Conservation (phyloP, 2,329 filamentous ascomycete species). For the Tolypocladium ophioglossoides region DNA sequence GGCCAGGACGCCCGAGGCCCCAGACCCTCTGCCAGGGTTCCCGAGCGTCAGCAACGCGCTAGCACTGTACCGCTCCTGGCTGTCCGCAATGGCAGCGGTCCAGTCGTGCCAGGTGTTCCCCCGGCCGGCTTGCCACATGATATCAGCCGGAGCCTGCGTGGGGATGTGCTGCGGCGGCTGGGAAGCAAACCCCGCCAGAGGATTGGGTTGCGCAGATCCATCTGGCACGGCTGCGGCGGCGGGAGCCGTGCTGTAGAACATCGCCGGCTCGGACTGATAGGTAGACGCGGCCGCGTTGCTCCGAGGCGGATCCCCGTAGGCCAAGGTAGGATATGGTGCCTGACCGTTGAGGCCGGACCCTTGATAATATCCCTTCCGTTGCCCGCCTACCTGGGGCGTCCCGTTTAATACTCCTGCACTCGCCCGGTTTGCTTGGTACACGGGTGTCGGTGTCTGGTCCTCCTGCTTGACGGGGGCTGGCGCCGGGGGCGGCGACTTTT, state of each 20-base stretch:
- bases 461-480: conserved; percentile 27
- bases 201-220: conserved; percentile 19
- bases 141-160: conserved; percentile 13
- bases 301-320: conserved; percentile 18
- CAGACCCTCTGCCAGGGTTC: conserved; percentile 7
- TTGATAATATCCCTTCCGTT: conserved; percentile 18
- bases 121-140: conserved; percentile 20
- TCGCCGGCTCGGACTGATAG: conserved; percentile 15
- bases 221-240: background rate
- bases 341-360: conserved; percentile 14
- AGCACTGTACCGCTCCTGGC: conserved; percentile 38
- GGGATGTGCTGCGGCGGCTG: conserved; percentile 25
- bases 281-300: conserved; percentile 9
- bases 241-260: conserved; percentile 17
- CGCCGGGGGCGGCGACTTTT: conserved; percentile 6
- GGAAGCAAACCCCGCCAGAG: conserved; percentile 28
- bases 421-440: background rate
- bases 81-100: conserved; percentile 39
- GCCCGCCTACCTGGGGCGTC: background rate
- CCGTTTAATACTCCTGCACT: conserved; percentile 8
- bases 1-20: background rate
- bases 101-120: conserved; percentile 44
- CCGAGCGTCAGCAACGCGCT: conserved; percentile 37
- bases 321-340: conserved; percentile 17
- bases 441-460: conserved; percentile 16